Evolutionary conservation across 805 yeast genomes (phyloP).

Genomic region (Candida sanyiensis): DNA sequence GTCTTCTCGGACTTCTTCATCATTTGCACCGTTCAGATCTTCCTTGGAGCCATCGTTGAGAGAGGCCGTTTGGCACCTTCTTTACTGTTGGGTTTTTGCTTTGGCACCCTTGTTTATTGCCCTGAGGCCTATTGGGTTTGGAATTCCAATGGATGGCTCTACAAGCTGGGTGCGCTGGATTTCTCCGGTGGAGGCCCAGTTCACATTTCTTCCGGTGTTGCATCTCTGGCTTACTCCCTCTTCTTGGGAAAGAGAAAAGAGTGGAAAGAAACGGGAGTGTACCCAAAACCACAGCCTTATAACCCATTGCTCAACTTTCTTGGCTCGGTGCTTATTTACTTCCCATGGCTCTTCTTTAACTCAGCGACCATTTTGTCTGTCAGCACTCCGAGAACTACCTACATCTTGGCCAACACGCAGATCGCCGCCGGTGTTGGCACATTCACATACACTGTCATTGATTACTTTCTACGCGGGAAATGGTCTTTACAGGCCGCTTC

Average conservation of each 20-base stretch:
- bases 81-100: slow-evolving; percentile 68
- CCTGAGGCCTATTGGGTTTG: slow-evolving; percentile 95
- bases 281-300: slow-evolving; percentile 77
- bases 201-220: slow-evolving; percentile 86
- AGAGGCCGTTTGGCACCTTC: slow-evolving; percentile 86
- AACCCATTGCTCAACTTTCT: slow-evolving; percentile 84
- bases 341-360: slow-evolving; percentile 97
- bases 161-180: slow-evolving; percentile 85
- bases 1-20: slow-evolving; percentile 89
- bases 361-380: slow-evolving; percentile 75
- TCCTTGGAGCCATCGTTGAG: slow-evolving; percentile 89
- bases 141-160: slow-evolving; percentile 92
- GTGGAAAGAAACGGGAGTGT: slow-evolving; percentile 34
- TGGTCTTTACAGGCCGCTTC: slow-evolving; percentile 92
- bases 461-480: slow-evolving; percentile 75
- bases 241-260: slow-evolving; percentile 73
- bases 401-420: slow-evolving; percentile 88
- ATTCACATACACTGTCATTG: slow-evolving; percentile 80
- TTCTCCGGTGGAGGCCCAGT: slow-evolving; percentile 99
- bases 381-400: slow-evolving; percentile 77
- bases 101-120: slow-evolving; percentile 91
- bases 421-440: slow-evolving; percentile 86
- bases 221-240: slow-evolving; percentile 77
- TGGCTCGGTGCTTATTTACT: slow-evolving; percentile 82
- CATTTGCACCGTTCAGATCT: slow-evolving; percentile 82